Percentiles rank a stretch among this genome's conserved stretches.
phyloP scores from a whole-genome alignment of 352 stramenopile species.

The Globisporangium paroecandrum region DNA sequence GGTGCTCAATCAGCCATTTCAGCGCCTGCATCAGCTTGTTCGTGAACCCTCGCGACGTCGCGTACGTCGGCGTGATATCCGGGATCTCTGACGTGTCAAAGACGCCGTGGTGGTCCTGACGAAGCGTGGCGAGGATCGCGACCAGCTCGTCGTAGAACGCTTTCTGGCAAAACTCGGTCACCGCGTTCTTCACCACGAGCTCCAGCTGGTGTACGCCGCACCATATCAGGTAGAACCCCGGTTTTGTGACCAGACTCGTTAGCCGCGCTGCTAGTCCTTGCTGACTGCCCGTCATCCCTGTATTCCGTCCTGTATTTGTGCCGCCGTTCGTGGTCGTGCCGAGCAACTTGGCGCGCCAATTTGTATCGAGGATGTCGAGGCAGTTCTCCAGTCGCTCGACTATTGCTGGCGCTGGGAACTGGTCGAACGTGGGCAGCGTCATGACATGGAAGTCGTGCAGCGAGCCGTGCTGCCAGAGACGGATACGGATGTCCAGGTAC shows the following conservation, averaged over 20 bases:
- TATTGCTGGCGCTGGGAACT: conserved; percentile 31
- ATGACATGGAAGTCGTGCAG: conserved; percentile 62
- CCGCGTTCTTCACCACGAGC: conserved; percentile 54
- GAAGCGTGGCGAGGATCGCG: conserved; percentile 33
- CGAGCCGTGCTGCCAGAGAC: conserved; percentile 45
- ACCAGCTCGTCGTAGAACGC: conserved; percentile 54
- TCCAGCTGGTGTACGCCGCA: conserved; percentile 55
- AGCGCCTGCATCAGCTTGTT: conserved; percentile 37
- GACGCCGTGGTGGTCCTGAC: conserved; percentile 22
- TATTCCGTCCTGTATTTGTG: conserved; percentile 38
- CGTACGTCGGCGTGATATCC: conserved; percentile 30
- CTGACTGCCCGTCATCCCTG: conserved; percentile 40
- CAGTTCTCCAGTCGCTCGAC: conserved; percentile 34
- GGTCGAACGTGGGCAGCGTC: conserved; percentile 41
- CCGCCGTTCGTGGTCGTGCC: conserved; percentile 46
- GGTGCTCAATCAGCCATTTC: conserved; percentile 54
- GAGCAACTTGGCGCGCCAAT: conserved; percentile 51
- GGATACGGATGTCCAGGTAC: conserved; percentile 55
- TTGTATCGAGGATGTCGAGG: conserved; percentile 47
- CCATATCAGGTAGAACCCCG: conserved; percentile 59
- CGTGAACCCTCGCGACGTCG: conserved; percentile 37
- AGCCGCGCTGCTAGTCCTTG: conserved; percentile 43
- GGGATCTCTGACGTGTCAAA: conserved; percentile 33
- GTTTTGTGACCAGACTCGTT: conserved; percentile 37
- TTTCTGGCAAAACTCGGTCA: conserved; percentile 39